phyloP scores from a whole-genome alignment of 352 stramenopile genomes.

The Nothophytophthora sp. region DNA sequence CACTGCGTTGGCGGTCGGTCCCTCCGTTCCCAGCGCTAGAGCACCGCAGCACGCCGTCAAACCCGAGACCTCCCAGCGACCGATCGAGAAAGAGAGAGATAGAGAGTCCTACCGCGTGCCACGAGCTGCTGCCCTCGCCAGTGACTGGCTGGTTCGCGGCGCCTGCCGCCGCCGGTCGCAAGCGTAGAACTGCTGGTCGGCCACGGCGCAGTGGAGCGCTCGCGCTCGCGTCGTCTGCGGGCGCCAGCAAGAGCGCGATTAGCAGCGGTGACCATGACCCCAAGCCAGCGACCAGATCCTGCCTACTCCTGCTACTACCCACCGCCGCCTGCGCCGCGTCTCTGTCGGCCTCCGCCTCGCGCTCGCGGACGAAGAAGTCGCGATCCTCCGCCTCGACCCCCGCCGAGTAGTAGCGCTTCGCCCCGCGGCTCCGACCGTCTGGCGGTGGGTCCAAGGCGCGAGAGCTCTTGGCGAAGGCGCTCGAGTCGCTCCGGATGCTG shows the following conservation, averaged over 20 bases:
- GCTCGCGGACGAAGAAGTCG: constrained; percentile 35
- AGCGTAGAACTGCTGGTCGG: constrained; percentile 41
- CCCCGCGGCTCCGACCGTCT: constrained; percentile 12
- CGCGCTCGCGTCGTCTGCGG: constrained; percentile 36
- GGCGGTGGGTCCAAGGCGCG: constrained; percentile 25
- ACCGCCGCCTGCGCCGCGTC: constrained; percentile 32
- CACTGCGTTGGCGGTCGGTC: background rate
- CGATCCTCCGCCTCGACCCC: constrained; percentile 34
- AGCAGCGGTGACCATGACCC: background rate
- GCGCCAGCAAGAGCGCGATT: background rate
- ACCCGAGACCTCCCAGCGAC: background rate
- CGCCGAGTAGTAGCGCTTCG: constrained; percentile 19
- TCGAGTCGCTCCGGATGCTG: constrained; percentile 39
- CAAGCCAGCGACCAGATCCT: constrained; percentile 2
- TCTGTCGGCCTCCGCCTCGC: constrained; percentile 17
- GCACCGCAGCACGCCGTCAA: background rate
- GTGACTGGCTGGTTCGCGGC: too few species aligned
- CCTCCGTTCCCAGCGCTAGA: background rate
- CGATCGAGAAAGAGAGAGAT: too few species aligned
- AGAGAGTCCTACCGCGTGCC: background rate
- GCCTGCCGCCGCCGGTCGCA: constrained; percentile 40
- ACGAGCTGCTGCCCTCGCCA: constrained; percentile 7
- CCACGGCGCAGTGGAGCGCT: constrained; percentile 48
- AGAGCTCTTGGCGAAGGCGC: constrained; percentile 30
- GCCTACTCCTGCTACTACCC: background rate